Evolutionary conservation across 192 early-diverging fungal genomes (phyloP).

Genomic region (Rhizoclosmatium sp.): DNA sequence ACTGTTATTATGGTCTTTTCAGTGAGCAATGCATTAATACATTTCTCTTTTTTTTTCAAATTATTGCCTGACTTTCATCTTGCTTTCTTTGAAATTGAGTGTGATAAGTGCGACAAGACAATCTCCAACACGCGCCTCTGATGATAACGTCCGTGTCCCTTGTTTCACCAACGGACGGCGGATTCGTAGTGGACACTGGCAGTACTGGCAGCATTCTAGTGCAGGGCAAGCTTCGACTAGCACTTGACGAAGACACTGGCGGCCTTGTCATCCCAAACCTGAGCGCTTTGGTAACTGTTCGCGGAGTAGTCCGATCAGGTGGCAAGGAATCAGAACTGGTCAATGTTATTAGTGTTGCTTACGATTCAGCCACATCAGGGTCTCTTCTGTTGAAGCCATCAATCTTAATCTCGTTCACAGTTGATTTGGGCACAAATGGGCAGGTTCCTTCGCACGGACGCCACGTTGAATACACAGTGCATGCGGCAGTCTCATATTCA

Average conservation of each 20-base stretch:
- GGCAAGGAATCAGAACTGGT: not conserved
- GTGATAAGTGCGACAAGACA: too few species aligned
- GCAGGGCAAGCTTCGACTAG: too few species aligned
- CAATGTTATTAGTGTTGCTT: not conserved
- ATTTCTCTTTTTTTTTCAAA: too few species aligned
- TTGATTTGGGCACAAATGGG: not conserved
- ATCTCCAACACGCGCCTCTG: too few species aligned
- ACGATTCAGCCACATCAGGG: slow-evolving; percentile 1
- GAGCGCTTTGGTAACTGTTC: not conserved
- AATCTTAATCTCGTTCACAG: not conserved
- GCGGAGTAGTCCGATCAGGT: too few species aligned
- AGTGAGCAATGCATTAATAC: too few species aligned
- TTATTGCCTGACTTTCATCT: too few species aligned
- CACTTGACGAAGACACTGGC: too few species aligned
- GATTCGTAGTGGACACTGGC: slow-evolving; percentile 8
- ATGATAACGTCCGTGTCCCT: not conserved
- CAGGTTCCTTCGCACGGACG: not conserved
- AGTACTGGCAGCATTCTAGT: not conserved
- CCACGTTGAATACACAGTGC: not conserved
- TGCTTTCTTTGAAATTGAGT: too few species aligned
- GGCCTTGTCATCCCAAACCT: not conserved
- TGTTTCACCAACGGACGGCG: not conserved
- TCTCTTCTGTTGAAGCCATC: not conserved
- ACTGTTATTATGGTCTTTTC: too few species aligned
- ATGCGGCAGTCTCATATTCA: too few species aligned